Evolutionary conservation across 116 monocot species (phyloP).

Genomic region (Posidonia oceanica): DNA sequence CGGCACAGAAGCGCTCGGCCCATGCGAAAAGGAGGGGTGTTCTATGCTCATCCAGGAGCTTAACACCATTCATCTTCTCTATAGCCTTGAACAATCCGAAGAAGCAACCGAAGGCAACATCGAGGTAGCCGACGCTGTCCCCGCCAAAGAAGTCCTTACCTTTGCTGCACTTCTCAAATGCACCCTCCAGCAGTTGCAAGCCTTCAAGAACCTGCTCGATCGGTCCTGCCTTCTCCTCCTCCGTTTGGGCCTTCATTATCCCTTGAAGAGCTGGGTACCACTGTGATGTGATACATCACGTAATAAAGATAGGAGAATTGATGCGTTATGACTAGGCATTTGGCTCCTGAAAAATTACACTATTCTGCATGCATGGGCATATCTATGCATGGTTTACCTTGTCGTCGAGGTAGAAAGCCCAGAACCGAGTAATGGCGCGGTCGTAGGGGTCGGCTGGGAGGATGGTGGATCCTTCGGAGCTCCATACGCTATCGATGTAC

Average conservation of each 20-base stretch:
- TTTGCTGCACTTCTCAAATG: slow-evolving; percentile 13
- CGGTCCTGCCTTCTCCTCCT: too few relatives aligned
- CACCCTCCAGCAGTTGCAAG: slow-evolving; percentile 11
- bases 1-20: too few relatives aligned
- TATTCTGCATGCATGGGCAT: too few relatives aligned
- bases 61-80: background rate
- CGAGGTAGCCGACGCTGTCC: slow-evolving; percentile 13
- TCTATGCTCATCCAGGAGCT: slow-evolving; percentile 5
- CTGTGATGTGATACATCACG: too few relatives aligned
- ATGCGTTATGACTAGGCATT: too few relatives aligned
- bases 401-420: slow-evolving; percentile 14
- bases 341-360: too few relatives aligned
- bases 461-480: background rate
- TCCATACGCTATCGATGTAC: slow-evolving; percentile 13
- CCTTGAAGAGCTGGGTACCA: background rate
- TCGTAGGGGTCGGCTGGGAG: slow-evolving; percentile 3
- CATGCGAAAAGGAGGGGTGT: too few relatives aligned
- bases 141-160: slow-evolving; percentile 14
- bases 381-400: background rate
- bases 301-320: too few relatives aligned
- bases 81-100: slow-evolving; percentile 1
- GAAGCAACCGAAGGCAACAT: slow-evolving; percentile 8
- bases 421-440: slow-evolving; percentile 13
- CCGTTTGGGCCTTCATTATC: background rate
- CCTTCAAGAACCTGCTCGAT: background rate